These are phyloP conservation scores for Tetratostichococcus sp. DNA, from an alignment of 139 green algal genomes.

Conservation along the genomic window DNA sequence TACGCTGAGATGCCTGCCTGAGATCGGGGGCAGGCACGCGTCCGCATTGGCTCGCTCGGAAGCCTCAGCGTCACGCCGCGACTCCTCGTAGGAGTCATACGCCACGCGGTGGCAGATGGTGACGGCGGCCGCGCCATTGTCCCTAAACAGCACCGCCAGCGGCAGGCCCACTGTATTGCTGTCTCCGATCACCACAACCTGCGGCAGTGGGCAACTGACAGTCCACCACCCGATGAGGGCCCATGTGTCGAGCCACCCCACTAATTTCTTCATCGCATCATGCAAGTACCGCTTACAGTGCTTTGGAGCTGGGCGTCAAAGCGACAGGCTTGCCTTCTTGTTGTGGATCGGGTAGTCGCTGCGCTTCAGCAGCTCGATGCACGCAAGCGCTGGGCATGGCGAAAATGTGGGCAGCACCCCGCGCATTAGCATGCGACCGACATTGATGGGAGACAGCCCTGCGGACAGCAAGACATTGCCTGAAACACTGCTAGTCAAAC, in stretches of 20 bases:
- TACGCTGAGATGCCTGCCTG: too few species aligned
- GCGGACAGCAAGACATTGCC: too few species aligned
- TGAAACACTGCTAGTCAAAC: too few species aligned
- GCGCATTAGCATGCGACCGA: conserved; percentile 47
- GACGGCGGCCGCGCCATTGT: conserved; percentile 77
- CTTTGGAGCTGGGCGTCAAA: too few species aligned
- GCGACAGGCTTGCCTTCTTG: conserved; percentile 30
- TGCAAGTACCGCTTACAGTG: too few species aligned
- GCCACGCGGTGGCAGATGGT: conserved; percentile 68
- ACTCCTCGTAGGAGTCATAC: not conserved
- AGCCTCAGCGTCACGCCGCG: not conserved
- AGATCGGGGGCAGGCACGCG: not conserved
- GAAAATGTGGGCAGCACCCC: conserved; percentile 29
- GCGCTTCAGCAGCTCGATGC: conserved; percentile 55
- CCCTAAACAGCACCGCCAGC: conserved; percentile 82
- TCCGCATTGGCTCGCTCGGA: too few species aligned
- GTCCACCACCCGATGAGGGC: too few species aligned
- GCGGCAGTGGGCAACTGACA: too few species aligned
- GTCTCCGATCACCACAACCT: conserved; percentile 85
- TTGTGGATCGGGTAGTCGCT: conserved; percentile 42
- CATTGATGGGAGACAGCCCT: conserved; percentile 72
- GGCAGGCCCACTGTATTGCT: conserved; percentile 95
- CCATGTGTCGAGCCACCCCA: too few species aligned
- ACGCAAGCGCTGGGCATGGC: conserved; percentile 67
- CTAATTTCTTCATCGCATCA: not conserved